Base-by-base conservation (phyloP, 331 rosid species). In the Cydonia oblonga region DNA sequence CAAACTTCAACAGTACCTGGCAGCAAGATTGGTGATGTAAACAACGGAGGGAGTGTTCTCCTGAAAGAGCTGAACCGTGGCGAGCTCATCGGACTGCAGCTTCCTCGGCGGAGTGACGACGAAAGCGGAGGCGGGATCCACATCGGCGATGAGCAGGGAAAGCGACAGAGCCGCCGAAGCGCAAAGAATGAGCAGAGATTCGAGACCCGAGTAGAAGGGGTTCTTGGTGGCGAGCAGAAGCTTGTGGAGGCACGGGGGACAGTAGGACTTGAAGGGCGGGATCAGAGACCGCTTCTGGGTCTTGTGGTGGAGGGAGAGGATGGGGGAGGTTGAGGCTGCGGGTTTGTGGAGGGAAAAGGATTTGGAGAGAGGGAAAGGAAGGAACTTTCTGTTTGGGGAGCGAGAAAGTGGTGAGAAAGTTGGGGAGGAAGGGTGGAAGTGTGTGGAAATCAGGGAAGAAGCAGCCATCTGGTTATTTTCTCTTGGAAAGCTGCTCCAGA, bases 11-110 rank as follows among this genome's bases (percentile, higher is more conserved):
- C 1, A 5, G 52, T 78, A 93, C 98, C 73, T 89, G 70, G 71
- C 86, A 13, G 97, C 97, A 51, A 93, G 97, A 82, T 93, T 93
- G 69, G 98, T 91, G 77, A 93, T 93, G 82, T 88, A 86, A 54
- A 91, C 98, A n/a, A 93, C 97, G 38, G 97, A 93, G 52, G 98
- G 98, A 33, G 96, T 91, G 75, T 89, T 93, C 74, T 89, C 96
- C 83, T 84, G 96, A 54, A 93, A 91, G 57, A 93, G 92, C 40
- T 96, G 92, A 71, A 93, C 96, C 1, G 98, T 91, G 6, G 98
- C 92, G 73, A 91, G 97, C 83, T 93, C 98, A 79, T 93, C 98
- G 65, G 92, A 49, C 79, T 93, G 97, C 24, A 93, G 53, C 79
- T 88, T 93, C 76, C 89, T 80, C 8, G 90, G 92, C 8, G 95